Conservation (phyloP, 1,284 basidiomycete genomes). For the Coniferiporia weirii region DNA sequence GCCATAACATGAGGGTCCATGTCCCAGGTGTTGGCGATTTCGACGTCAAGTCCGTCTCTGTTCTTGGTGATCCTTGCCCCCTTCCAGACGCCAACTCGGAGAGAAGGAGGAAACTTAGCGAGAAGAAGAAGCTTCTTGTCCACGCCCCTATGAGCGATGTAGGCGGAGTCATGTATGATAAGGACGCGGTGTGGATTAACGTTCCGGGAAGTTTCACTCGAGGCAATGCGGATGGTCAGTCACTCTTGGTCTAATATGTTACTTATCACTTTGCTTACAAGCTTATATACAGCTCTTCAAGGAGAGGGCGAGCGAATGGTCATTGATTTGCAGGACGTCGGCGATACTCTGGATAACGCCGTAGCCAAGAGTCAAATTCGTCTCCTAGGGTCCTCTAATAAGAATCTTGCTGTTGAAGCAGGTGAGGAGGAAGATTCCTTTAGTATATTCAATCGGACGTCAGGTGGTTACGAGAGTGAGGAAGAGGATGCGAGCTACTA, state of each 20-base stretch:
- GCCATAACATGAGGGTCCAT: slow-evolving; percentile 81
- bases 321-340: slow-evolving; percentile 89
- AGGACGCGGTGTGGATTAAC: slow-evolving; percentile 98
- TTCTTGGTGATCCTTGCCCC: slow-evolving; percentile 91
- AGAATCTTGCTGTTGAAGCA: slow-evolving; percentile 2
- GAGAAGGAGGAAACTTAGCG: slow-evolving; percentile 87
- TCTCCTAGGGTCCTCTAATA: slow-evolving; percentile 73
- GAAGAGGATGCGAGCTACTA: slow-evolving; percentile 24
- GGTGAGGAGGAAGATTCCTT: background rate
- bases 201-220: slow-evolving; percentile 92
- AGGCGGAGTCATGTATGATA: slow-evolving; percentile 96
- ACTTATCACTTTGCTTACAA: slow-evolving; percentile 34
- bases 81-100: slow-evolving; percentile 90
- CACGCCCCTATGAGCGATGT: slow-evolving; percentile 99
- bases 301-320: slow-evolving; percentile 98
- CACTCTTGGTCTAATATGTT: background rate
- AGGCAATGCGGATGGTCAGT: slow-evolving; percentile 54
- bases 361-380: slow-evolving; percentile 80
- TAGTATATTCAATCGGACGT: slow-evolving; percentile 23
- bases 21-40: slow-evolving; percentile 94
- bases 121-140: slow-evolving; percentile 89
- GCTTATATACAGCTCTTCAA: slow-evolving; percentile 36
- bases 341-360: slow-evolving; percentile 77
- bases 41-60: slow-evolving; percentile 67
- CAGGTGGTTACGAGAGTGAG: slow-evolving; percentile 27